phyloP scores from a whole-genome alignment of 1,139 yeast genomes.

The Martiniozyma asiatica region DNA sequence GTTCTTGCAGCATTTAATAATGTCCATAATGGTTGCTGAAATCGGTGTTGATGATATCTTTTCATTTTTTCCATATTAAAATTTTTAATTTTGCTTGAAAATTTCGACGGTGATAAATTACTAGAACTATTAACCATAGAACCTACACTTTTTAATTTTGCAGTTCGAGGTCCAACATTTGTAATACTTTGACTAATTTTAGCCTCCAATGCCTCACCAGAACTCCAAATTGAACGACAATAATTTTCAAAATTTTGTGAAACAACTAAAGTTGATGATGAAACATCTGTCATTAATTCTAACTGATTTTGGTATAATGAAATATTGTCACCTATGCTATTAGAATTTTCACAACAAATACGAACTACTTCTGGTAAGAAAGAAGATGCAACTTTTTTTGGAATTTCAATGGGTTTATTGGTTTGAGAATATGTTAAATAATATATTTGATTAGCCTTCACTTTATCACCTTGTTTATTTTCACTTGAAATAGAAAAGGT shows the following conservation, averaged over 20 bases:
- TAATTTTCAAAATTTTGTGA: conserved; percentile 46
- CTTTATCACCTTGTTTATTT: no score
- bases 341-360: conserved; percentile 6
- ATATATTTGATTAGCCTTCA: no score
- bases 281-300: conserved; percentile 17
- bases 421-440: no score
- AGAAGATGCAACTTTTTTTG: conserved; percentile 2
- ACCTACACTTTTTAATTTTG: neutral
- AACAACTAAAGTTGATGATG: conserved; percentile 31
- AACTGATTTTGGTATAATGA: no score
- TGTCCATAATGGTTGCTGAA: conserved; percentile 58
- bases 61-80: conserved; percentile 15
- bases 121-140: neutral
- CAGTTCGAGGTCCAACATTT: conserved; percentile 1
- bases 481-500: no score
- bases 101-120: neutral
- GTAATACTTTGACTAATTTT: conserved; percentile 3
- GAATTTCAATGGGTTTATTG: no score
- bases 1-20: conserved; percentile 51
- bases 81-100: conserved; percentile 3
- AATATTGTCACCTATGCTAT: no score
- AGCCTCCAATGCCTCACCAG: conserved; percentile 7
- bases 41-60: conserved; percentile 11
- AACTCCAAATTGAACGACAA: conserved; percentile 31
- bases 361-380: neutral